Base-by-base conservation (phyloP, 2,329 filamentous ascomycete species). In the Talaromyces sp. region DNA sequence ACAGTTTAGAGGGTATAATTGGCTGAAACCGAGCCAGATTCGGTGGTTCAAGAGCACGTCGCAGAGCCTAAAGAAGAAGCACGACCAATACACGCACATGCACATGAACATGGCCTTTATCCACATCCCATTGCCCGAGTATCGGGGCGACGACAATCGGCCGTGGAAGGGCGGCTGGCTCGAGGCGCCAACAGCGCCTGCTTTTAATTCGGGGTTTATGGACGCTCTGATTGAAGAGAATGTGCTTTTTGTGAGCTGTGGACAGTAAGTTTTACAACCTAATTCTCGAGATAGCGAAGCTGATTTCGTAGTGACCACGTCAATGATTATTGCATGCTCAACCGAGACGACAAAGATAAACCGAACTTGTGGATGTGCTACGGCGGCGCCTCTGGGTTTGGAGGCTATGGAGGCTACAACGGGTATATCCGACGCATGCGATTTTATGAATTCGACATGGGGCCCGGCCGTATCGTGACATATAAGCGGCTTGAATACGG, bases 31-130 rank as follows among this genome's bases (percentile, higher is more conserved):
- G 51, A 92, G 85, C 67, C 95, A 99, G 75, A 96, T 97, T 62
- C 86, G 90, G 59, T 99, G 95, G 95, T 99, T 99, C 80, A 88
- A 86, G 66, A 83, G 85, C 64, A 96, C 90, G 0, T 87, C 90
- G 0, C 81, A 88, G 60, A 78, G 85, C 13, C 78, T 97, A 53
- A 91, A 91, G 76, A 86, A 87, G 69, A 85, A 86, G 62, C 93
- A 96, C 72, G 84, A 84, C 63, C 87, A 91, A 68, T 99, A 97
- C 75, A 91, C 89, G 0, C 90, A 95, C 70, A 89, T 92, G 56
- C 95, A 98, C 73, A 90, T 99, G 84, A 90, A 99, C 71, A 85
- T 98, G 74, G 91, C 95, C 0, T 99, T 99, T 72, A 96, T 99
- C 64, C 95, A 99, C 73, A 99, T 99, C 59, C 95, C 95, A 0